Percentiles rank a stretch among this genome's conserved stretches.
These are phyloP conservation scores for Trametes elegans DNA, from an alignment of 768 basidiomycete species.

Conservation along the genomic window DNA sequence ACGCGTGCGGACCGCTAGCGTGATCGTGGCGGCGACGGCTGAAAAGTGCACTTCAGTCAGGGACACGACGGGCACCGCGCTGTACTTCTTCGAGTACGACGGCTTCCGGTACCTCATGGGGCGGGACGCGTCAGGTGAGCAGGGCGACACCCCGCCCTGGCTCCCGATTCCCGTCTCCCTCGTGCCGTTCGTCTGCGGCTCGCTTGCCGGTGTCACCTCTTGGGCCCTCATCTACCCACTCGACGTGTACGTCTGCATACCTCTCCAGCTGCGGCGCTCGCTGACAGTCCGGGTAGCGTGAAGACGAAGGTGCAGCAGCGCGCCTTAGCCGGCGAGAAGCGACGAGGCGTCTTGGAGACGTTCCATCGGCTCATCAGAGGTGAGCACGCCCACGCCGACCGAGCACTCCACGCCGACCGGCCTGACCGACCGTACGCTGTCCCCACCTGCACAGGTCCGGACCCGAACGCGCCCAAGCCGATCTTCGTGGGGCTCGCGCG, in stretches of 20 bases:
- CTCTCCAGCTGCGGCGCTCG: not conserved
- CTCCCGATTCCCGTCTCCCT: slow-evolving; percentile 75
- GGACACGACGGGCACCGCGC: slow-evolving; percentile 84
- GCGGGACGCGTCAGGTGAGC: slow-evolving; percentile 71
- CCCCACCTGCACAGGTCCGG: slow-evolving; percentile 56
- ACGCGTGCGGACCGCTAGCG: slow-evolving; percentile 24
- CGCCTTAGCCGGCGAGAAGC: slow-evolving; percentile 74
- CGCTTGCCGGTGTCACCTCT: slow-evolving; percentile 74
- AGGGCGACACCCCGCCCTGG: slow-evolving; percentile 82
- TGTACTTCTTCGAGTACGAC: slow-evolving; percentile 95
- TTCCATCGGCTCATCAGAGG: slow-evolving; percentile 79
- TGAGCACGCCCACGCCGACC: slow-evolving; percentile 34
- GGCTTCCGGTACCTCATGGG: slow-evolving; percentile 86
- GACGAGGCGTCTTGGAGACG: slow-evolving; percentile 72
- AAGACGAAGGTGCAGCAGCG: slow-evolving; percentile 97
- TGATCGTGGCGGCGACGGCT: slow-evolving; percentile 2
- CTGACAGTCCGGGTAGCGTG: slow-evolving; percentile 46
- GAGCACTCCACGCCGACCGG: not conserved
- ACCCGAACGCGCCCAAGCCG: slow-evolving; percentile 74
- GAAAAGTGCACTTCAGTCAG: slow-evolving; percentile 51
- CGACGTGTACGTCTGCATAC: slow-evolving; percentile 67
- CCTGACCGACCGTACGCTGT: not conserved
- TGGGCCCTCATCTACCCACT: slow-evolving; percentile 79
- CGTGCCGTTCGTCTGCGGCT: slow-evolving; percentile 90
- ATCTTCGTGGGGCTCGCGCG: slow-evolving; percentile 74